Percentiles rank a stretch among this genome's conserved stretches.
Conservation (phyloP, 192 early-diverging fungal genomes). For the Mortierella alpina region DNA sequence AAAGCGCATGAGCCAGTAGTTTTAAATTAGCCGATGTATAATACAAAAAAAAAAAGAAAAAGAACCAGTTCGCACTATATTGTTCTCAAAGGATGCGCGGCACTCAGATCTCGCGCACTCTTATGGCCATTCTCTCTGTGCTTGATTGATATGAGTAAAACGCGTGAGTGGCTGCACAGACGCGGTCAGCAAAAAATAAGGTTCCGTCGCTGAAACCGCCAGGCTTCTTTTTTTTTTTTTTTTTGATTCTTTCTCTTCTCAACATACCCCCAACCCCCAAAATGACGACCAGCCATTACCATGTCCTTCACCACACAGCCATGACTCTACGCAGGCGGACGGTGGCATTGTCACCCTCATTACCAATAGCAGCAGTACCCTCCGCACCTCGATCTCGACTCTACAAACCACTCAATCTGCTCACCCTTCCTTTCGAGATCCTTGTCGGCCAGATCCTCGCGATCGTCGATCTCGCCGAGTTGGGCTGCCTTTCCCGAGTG, state of each 20-base stretch:
- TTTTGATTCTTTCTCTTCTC: conserved; percentile 9
- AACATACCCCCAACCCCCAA: not conserved
- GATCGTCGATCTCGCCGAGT: conserved; percentile 10
- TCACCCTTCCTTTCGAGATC: conserved; percentile 36
- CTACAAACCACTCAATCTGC: not conserved
- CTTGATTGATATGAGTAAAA: not conserved
- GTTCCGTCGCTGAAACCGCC: not conserved
- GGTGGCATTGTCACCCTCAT: not conserved
- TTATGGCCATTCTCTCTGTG: not conserved
- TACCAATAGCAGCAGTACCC: not conserved
- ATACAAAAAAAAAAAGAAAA: not conserved
- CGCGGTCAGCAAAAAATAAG: not conserved
- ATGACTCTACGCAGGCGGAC: not conserved
- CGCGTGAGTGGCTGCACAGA: not conserved
- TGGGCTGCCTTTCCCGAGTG: conserved; percentile 3
- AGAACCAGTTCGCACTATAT: not conserved
- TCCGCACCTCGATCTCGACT: not conserved
- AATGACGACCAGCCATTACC: not conserved
- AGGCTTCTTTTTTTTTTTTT: not conserved
- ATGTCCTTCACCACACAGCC: not conserved
- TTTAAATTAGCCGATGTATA: too few species aligned
- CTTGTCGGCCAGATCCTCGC: conserved; percentile 32
- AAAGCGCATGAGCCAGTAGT: not conserved
- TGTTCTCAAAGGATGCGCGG: not conserved
- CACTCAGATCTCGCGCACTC: not conserved